Evolutionary conservation across 192 early-diverging fungal species (phyloP), one percentile per base, ranked within the genome.

Genomic region (Coemansia sp.): DNA sequence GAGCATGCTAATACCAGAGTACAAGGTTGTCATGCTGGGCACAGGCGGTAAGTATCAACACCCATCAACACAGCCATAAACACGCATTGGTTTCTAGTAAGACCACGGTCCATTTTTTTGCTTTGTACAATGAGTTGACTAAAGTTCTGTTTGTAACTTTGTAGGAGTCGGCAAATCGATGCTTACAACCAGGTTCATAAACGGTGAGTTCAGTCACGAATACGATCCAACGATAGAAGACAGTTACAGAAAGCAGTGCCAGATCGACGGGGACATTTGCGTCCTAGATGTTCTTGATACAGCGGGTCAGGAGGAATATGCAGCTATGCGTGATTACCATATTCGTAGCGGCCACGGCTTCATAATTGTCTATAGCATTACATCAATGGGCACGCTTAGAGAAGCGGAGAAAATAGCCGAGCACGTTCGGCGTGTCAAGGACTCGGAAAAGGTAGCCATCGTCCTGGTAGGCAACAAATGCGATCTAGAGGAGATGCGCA

Each of bases 141-240:
- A 51, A 51, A 24, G 4, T 48, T 33, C 7, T 36, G 34, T 50
- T 6, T 50, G 23, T 45, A 11, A n/a, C 5, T 28, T 46, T 36
- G 13, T 81, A 75, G 82, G 87, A 69, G 90, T 92, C 57, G 90
- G 90, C 21, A 92, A 95, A 78, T 94, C 92, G 21, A 93, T 94
- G 51, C 79, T 97, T 59, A 95, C 94, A 0, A 95, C 95, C 43
- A 91, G 92, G 65, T 96, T 95, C 75, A 94, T 96, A 36, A 94
- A 95, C 74, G 92, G 90, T 0, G 89, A 91, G 31, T 97, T 97
- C 74, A 89, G 92, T 24, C 92, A 95, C 36, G 91, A 93, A 45
- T 97, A 97, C 71, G 95, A 97, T 67, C 95, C 95, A 45, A 97
- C 95, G 9, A 97, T 97, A 63, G 95, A 97, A 71, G 90, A 90